These are phyloP conservation scores for Penicillium polonicum DNA, from an alignment of 2,329 filamentous ascomycete species.

Conservation along the genomic window DNA sequence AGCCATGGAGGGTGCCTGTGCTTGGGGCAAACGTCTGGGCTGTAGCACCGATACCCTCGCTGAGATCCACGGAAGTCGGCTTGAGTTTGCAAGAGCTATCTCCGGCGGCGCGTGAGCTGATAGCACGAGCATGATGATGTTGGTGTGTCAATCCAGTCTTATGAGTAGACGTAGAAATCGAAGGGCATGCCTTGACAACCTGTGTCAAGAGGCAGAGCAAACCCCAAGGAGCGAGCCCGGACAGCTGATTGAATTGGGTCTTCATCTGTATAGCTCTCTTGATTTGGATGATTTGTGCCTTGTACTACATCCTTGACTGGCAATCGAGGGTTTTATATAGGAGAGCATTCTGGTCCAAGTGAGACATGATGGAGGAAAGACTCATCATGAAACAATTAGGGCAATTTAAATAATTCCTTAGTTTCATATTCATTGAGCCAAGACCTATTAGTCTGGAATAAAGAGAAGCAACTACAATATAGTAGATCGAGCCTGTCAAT, in stretches of 20 bases:
- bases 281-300: not conserved
- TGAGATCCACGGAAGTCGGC: not conserved
- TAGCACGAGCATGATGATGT: not conserved
- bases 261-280: not conserved
- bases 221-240: not conserved
- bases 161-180: not conserved
- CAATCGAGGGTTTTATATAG: not conserved
- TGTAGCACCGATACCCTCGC: not conserved
- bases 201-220: not conserved
- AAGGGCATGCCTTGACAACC: not conserved
- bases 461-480: not conserved
- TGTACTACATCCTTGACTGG: not conserved
- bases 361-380: not conserved
- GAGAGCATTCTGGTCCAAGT: not conserved
- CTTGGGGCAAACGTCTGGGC: not conserved
- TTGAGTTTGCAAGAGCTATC: not conserved
- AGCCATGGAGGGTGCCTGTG: not conserved
- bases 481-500: not conserved
- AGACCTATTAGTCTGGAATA: not conserved
- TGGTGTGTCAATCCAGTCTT: not conserved
- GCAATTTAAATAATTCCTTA: not conserved
- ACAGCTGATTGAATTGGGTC: not conserved
- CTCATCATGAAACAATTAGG: not conserved
- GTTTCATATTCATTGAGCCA: not conserved
- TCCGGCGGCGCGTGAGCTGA: not conserved